Base-by-base conservation (phyloP, 352 stramenopile genomes). In the Plasmopara muralis region DNA sequence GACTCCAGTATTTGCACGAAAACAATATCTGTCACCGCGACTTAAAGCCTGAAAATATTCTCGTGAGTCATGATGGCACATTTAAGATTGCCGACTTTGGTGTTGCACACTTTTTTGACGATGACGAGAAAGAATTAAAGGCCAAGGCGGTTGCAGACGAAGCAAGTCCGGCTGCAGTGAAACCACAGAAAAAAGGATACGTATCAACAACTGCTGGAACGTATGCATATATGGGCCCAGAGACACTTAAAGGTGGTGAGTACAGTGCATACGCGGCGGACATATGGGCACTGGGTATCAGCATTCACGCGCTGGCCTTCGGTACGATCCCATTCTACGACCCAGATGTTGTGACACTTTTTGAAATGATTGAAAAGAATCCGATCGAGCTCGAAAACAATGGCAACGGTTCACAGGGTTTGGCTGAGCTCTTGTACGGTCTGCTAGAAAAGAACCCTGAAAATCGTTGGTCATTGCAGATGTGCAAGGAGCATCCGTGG, bases 11-110 rank as follows among this genome's bases (percentile, higher is more conserved):
- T 43, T 59, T 93, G 30, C 83, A 93, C 64, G 66, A 83, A 29
- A 91, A 93, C 58, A 76, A 79, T 58, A 93, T 93, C 72, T 91
- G 80, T 59, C 83, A 93, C 51, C 83, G 83, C 16, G 83, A 93
- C 38, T 58, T 93, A 15, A 93, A 93, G 53, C 83, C 83, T 6
- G 83, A 93, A 62, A 93, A 93, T 52, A 91, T 93, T 43, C 48
- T 93, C 6, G 54, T 93, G 13, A 70, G 64, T 4, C 75, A 68
- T 30, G 66, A 89, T 44, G 77, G 77, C 20, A 72, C 75, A 9
- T 85, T 69, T 61, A 93, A 93, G 67, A 93, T 93, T 43, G 80
- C 83, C 2, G 83, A 93, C 44, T 93, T 93, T 68, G 83, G 83
- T 12, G 83, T 93, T 33, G 83, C 83, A 10, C 80, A 91, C 42